Evolutionary conservation across 495 filamentous ascomycete genomes (phyloP).

Genomic region (Pseudoneurospora amorphoporcata): DNA sequence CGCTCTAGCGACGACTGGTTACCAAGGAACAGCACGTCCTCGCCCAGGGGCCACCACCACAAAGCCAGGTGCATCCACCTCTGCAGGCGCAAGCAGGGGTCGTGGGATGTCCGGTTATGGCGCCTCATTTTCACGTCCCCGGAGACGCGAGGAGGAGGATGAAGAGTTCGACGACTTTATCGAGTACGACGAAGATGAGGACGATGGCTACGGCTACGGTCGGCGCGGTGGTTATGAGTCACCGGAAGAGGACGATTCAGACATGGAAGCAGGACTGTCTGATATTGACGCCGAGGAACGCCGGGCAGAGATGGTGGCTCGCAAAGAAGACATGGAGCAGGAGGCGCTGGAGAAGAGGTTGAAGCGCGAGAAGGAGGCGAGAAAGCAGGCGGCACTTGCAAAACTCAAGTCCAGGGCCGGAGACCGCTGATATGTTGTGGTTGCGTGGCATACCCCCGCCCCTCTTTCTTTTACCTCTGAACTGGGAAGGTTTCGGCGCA

Average conservation of each 20-base stretch:
- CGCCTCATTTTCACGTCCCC: conserved; percentile 18
- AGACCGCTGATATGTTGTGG: conserved; percentile 2
- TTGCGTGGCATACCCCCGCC: neutral
- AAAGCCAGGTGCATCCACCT: conserved; percentile 18
- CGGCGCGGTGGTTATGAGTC: conserved; percentile 23
- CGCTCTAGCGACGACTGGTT: conserved; percentile 45
- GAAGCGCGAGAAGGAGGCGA: conserved; percentile 37
- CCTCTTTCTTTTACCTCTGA: neutral
- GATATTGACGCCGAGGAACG: conserved; percentile 52
- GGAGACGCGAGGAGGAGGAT: conserved; percentile 45
- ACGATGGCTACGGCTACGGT: conserved; percentile 21
- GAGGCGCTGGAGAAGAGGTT: conserved; percentile 33
- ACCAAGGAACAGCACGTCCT: conserved; percentile 44
- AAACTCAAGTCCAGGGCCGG: conserved; percentile 10
- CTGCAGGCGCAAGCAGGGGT: conserved; percentile 8
- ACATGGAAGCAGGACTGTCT: conserved; percentile 52
- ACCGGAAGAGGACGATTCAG: conserved; percentile 29
- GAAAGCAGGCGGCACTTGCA: conserved; percentile 19
- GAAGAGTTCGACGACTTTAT: conserved; percentile 44
- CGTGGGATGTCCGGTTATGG: conserved; percentile 16
- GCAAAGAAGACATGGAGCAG: conserved; percentile 42
- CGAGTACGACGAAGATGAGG: conserved; percentile 45
- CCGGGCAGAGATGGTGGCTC: conserved; percentile 34
- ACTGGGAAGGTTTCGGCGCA: neutral
- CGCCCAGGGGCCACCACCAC: conserved; percentile 22